These are phyloP conservation scores for Chrysanthemum seticuspe DNA, from an alignment of 129 eudicot genomes.

Conservation along the genomic window DNA sequence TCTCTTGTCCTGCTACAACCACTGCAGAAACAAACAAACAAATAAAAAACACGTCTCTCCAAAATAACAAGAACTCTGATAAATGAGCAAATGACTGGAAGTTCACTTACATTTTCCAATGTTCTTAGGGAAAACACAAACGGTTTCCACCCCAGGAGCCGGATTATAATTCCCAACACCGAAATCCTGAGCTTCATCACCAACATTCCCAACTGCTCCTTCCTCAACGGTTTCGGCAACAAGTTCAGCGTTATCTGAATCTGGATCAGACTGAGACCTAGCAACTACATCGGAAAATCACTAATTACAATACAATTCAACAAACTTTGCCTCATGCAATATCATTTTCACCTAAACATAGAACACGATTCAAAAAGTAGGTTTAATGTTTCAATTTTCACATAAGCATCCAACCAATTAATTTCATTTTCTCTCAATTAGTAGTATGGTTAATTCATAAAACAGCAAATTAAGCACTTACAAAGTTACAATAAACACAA, in stretches of 20 bases:
- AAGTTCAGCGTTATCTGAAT: slow-evolving; percentile 43
- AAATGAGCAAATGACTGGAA: slow-evolving; percentile 1
- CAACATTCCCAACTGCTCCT: slow-evolving; percentile 57
- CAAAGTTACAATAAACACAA: too few species aligned
- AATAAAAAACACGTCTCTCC: not conserved
- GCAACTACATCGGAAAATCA: slow-evolving; percentile 50
- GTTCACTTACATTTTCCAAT: slow-evolving; percentile 42
- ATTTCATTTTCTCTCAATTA: not conserved
- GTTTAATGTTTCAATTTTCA: not conserved
- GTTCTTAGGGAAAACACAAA: slow-evolving; percentile 89
- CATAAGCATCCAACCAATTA: not conserved
- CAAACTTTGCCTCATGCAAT: not conserved
- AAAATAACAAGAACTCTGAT: not conserved
- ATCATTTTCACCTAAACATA: too few species aligned
- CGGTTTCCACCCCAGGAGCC: slow-evolving; percentile 86
- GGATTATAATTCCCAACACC: slow-evolving; percentile 60
- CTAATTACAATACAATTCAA: slow-evolving; percentile 4
- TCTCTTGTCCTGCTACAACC: slow-evolving; percentile 78
- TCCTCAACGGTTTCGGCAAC: slow-evolving; percentile 52
- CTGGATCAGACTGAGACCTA: slow-evolving; percentile 74
- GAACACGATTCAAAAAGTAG: not conserved
- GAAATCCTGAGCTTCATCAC: slow-evolving; percentile 66
- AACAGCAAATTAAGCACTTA: too few species aligned
- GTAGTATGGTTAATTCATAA: too few species aligned
- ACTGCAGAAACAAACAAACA: slow-evolving; percentile 41